Evolutionary conservation across 352 stramenopile species (phyloP).

Genomic region (Pythium insidiosum): DNA sequence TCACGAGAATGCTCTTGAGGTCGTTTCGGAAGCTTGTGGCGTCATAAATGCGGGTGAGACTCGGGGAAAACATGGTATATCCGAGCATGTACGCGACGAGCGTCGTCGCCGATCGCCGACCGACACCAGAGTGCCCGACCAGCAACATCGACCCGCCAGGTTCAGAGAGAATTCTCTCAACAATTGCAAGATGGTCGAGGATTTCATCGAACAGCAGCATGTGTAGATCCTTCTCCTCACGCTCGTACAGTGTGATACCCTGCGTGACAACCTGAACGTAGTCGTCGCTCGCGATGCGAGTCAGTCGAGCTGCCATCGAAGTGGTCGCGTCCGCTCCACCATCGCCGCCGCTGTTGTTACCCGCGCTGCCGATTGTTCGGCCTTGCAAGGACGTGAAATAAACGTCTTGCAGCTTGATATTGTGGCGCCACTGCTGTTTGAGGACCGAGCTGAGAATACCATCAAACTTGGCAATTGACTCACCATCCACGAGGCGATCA

Average conservation of each 20-base stretch:
- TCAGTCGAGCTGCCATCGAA: slow-evolving; percentile 24
- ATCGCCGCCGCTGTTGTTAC: slow-evolving; percentile 5
- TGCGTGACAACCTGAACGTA: slow-evolving; percentile 82
- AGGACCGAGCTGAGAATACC: slow-evolving; percentile 72
- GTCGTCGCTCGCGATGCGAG: slow-evolving; percentile 66
- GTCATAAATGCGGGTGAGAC: slow-evolving; percentile 68
- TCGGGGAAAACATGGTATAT: slow-evolving; percentile 82
- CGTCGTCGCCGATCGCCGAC: slow-evolving; percentile 73
- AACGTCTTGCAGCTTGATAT: slow-evolving; percentile 61
- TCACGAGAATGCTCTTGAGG: slow-evolving; percentile 86
- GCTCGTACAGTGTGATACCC: slow-evolving; percentile 91
- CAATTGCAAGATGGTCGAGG: slow-evolving; percentile 84
- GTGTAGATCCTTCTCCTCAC: slow-evolving; percentile 91
- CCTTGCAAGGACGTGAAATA: slow-evolving; percentile 84
- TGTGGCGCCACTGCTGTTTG: slow-evolving; percentile 82
- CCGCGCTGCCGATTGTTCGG: slow-evolving; percentile 21
- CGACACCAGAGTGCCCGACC: slow-evolving; percentile 84
- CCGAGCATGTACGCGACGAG: slow-evolving; percentile 87
- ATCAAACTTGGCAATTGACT: slow-evolving; percentile 79
- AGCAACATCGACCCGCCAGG: slow-evolving; percentile 85
- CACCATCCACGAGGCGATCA: slow-evolving; percentile 84
- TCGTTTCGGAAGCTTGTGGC: slow-evolving; percentile 75
- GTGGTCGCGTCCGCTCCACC: slow-evolving; percentile 1
- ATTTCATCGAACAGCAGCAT: slow-evolving; percentile 93
- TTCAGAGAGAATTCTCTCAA: slow-evolving; percentile 87